These are phyloP conservation scores for Pyronema omphalodes DNA, from an alignment of 495 filamentous ascomycete genomes.

Conservation along the genomic window DNA sequence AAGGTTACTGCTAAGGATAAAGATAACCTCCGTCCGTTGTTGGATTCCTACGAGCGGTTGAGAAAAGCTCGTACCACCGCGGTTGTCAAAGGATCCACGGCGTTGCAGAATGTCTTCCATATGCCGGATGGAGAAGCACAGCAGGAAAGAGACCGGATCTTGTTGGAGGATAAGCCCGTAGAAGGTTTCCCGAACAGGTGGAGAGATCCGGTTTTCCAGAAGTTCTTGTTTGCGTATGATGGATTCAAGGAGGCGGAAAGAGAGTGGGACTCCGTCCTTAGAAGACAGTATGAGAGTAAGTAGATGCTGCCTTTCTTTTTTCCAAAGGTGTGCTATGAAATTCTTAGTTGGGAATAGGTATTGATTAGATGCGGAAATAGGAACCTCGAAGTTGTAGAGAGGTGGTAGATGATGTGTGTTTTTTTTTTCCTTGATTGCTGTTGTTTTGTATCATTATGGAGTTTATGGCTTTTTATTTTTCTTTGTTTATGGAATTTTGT, in stretches of 20 bases:
- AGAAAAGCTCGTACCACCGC: constrained; percentile 42
- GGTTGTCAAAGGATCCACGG: constrained; percentile 36
- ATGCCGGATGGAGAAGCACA: constrained; percentile 37
- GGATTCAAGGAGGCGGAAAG: constrained; percentile 4
- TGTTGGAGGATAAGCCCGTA: constrained; percentile 28
- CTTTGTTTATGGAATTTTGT: no score
- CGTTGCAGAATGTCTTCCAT: constrained; percentile 40
- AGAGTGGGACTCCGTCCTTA: not conserved
- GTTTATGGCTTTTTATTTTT: no score
- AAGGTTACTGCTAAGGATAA: not conserved
- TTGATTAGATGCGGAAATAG: no score
- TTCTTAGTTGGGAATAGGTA: no score
- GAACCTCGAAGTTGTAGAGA: no score
- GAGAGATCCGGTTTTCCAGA: constrained; percentile 42
- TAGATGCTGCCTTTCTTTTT: no score
- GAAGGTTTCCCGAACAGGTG: constrained; percentile 32
- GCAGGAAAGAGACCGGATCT: constrained; percentile 32
- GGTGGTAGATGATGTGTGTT: no score
- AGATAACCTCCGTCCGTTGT: not conserved
- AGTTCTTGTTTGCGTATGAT: constrained; percentile 37
- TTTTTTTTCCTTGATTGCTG: no score
- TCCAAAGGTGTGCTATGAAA: no score
- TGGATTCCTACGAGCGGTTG: constrained; percentile 34
- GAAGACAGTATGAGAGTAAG: no score
- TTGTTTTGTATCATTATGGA: no score